phyloP scores from a whole-genome alignment of 2,329 filamentous ascomycete species.

The Alternaria novae-zelandiae region DNA sequence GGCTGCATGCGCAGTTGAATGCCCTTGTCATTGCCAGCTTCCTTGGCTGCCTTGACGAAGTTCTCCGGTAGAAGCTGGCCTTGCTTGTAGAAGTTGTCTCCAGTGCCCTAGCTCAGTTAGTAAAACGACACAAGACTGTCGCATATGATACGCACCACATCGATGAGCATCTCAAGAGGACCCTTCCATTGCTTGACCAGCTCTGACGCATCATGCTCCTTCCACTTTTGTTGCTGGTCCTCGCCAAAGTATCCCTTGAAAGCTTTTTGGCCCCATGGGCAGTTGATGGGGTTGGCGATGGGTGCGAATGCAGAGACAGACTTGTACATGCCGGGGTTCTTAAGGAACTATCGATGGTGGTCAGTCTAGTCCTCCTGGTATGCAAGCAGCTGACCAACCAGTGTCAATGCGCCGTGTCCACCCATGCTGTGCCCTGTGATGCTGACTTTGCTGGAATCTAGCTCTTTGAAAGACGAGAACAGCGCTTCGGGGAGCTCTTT shows the following conservation, averaged over 20 bases:
- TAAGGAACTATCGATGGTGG: slow-evolving; percentile 67
- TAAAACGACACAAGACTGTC: neutral
- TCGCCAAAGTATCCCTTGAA: slow-evolving; percentile 89
- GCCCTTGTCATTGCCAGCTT: slow-evolving; percentile 72
- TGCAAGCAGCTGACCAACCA: slow-evolving; percentile 55
- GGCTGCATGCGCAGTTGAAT: slow-evolving; percentile 83
- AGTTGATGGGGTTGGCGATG: slow-evolving; percentile 83
- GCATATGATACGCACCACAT: slow-evolving; percentile 70
- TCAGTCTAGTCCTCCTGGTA: slow-evolving; percentile 6
- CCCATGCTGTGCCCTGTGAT: slow-evolving; percentile 98
- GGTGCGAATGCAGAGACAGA: slow-evolving; percentile 90
- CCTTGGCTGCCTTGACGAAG: slow-evolving; percentile 78
- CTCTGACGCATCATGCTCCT: slow-evolving; percentile 90
- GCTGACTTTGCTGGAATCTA: slow-evolving; percentile 75
- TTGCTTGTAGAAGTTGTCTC: slow-evolving; percentile 96
- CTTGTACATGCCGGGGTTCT: slow-evolving; percentile 88
- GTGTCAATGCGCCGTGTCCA: slow-evolving; percentile 89
- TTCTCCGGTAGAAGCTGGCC: slow-evolving; percentile 94
- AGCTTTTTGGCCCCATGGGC: slow-evolving; percentile 95
- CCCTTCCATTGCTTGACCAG: slow-evolving; percentile 77
- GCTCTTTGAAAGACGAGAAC: slow-evolving; percentile 71
- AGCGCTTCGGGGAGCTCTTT: slow-evolving; percentile 81
- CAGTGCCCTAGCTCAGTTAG: slow-evolving; percentile 69
- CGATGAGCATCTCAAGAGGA: slow-evolving; percentile 79
- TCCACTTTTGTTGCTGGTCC: slow-evolving; percentile 76